Evolutionary conservation across 352 stramenopile genomes (phyloP).

Genomic region (Globisporangium camurandrum): DNA sequence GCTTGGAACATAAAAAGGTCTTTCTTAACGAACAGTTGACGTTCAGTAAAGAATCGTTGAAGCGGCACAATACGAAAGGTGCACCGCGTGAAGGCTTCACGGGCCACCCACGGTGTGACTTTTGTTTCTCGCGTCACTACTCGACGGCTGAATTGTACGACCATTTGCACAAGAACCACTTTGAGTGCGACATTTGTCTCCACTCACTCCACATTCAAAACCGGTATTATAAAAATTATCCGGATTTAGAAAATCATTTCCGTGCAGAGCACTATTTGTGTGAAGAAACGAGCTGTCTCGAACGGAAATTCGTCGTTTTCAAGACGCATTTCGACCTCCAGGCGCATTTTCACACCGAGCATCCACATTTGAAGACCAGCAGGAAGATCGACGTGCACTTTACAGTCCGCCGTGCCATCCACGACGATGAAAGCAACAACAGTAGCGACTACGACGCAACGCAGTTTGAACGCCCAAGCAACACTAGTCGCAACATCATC

Average conservation of each 20-base stretch:
- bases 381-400: conserved; percentile 87
- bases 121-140: conserved; percentile 85
- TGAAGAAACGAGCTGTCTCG: conserved; percentile 73
- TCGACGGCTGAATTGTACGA: conserved; percentile 84
- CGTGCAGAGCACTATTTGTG: conserved; percentile 84
- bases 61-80: conserved; percentile 68
- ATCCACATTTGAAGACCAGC: conserved; percentile 80
- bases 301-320: conserved; percentile 89
- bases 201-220: conserved; percentile 73
- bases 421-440: conserved; percentile 24
- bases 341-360: conserved; percentile 69
- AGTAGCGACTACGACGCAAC: conserved; percentile 31
- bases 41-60: conserved; percentile 70
- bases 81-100: conserved; percentile 68
- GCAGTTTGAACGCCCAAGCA: conserved; percentile 23
- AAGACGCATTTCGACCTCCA: conserved; percentile 82
- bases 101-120: conserved; percentile 85
- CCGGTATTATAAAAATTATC: conserved; percentile 90
- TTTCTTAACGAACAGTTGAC: conserved; percentile 78
- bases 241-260: conserved; percentile 88
- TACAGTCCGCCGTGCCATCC: conserved; percentile 51
- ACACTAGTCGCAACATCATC: conserved; percentile 40
- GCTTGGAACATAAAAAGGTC: conserved; percentile 85
- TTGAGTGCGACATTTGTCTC: conserved; percentile 88
- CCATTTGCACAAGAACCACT: conserved; percentile 89